These are phyloP conservation scores for Colletotrichum cuscutae DNA, from an alignment of 2,329 filamentous ascomycete species.

Conservation along the genomic window DNA sequence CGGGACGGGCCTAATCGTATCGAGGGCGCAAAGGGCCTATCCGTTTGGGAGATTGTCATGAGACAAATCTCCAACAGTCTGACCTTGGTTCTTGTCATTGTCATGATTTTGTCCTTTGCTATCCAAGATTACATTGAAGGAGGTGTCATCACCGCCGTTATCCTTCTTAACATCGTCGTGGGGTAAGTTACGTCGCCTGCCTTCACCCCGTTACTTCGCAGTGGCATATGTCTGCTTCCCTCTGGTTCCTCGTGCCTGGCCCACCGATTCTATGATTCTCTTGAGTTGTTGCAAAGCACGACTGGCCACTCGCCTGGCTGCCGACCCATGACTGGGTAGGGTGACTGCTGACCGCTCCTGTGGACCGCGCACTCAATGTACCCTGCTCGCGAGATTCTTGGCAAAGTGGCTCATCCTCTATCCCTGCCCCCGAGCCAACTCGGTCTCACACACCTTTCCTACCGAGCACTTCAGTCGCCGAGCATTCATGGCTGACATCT, in stretches of 20 bases:
- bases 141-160: constrained; percentile 71
- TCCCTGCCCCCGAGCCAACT: background rate
- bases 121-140: constrained; percentile 73
- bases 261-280: background rate
- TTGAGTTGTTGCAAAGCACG: background rate
- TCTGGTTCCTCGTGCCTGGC: background rate
- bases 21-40: constrained; percentile 76
- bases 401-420: background rate
- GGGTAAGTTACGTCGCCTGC: constrained; percentile 57
- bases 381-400: background rate
- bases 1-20: constrained; percentile 77
- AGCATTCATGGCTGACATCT: constrained; percentile 41
- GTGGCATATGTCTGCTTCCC: background rate
- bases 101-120: constrained; percentile 76
- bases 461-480: constrained; percentile 34
- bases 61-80: constrained; percentile 82
- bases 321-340: constrained; percentile 14
- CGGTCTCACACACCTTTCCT: background rate
- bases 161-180: constrained; percentile 74
- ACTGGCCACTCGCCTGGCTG: background rate
- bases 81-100: constrained; percentile 78
- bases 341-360: constrained; percentile 3
- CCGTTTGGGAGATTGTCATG: constrained; percentile 79
- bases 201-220: background rate
- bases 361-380: background rate